A percentile compares a stretch with the other conserved stretches of the same genome.
These are phyloP conservation scores for Guillardia theta DNA, from an alignment of 78 protist species.

Conservation along the genomic window DNA sequence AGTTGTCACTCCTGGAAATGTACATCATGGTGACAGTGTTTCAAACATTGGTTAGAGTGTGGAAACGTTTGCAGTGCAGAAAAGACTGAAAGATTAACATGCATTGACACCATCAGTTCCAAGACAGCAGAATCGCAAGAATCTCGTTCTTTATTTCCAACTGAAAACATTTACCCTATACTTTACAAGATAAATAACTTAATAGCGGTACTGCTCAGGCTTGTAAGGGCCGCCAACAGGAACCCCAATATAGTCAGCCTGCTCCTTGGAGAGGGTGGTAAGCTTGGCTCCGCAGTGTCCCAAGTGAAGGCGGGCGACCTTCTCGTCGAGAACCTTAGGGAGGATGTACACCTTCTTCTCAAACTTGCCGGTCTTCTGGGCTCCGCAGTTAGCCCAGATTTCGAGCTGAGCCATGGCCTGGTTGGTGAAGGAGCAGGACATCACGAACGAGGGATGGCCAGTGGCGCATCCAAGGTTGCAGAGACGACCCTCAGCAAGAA, in stretches of 20 bases:
- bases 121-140: no score
- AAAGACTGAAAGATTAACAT: no score
- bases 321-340: constrained; percentile 98
- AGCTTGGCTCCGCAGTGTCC: constrained; percentile 90
- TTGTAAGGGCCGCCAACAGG: constrained; percentile 75
- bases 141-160: background rate
- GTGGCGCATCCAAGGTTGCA: constrained; percentile 99
- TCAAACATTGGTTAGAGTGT: background rate
- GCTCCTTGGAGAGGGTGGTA: constrained; percentile 81
- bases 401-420: constrained; percentile 97
- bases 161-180: background rate
- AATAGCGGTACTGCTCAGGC: constrained; percentile 76
- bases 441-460: constrained; percentile 99
- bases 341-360: constrained; percentile 86
- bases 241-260: constrained; percentile 86
- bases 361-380: constrained; percentile 65
- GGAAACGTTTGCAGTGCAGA: background rate
- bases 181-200: background rate
- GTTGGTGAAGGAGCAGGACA: constrained; percentile 98
- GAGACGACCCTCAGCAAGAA: constrained; percentile 99
- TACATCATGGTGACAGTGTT: background rate
- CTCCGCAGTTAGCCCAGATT: constrained; percentile 80
- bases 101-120: no score
- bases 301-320: constrained; percentile 97
- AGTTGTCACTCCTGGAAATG: no score